phyloP scores from a whole-genome alignment of 768 basidiomycete genomes.

The Amanita phalloides region DNA sequence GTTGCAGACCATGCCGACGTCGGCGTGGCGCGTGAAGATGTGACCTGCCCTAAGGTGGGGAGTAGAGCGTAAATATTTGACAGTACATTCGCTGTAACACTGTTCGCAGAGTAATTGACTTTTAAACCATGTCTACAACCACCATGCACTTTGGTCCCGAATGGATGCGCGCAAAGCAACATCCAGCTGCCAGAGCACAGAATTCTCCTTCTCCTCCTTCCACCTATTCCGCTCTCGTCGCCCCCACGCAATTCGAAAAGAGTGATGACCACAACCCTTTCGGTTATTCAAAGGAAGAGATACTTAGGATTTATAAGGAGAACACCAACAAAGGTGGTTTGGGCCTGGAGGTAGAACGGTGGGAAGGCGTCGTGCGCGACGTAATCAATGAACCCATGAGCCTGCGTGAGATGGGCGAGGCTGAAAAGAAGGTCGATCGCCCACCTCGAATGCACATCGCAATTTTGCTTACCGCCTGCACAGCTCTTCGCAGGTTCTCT shows the following conservation, averaged over 20 bases:
- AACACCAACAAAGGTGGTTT: constrained; percentile 64
- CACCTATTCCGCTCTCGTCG: constrained; percentile 62
- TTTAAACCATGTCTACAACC: constrained; percentile 34
- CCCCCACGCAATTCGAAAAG: constrained; percentile 38
- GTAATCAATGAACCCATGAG: constrained; percentile 60
- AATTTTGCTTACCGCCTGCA: constrained; percentile 15
- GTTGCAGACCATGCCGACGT: constrained; percentile 69
- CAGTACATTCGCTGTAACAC: not conserved
- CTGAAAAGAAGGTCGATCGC: constrained; percentile 75
- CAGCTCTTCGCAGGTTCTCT: constrained; percentile 76
- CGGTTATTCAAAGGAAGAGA: constrained; percentile 77
- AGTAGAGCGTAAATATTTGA: constrained; percentile 2
- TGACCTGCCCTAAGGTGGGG: constrained; percentile 30
- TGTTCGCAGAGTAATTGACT: constrained; percentile 4
- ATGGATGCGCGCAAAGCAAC: constrained; percentile 83
- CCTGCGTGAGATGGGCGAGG: constrained; percentile 69
- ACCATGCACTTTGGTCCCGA: constrained; percentile 89
- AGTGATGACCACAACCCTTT: constrained; percentile 69
- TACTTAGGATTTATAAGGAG: constrained; percentile 76
- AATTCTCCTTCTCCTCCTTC: constrained; percentile 56
- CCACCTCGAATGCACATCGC: constrained; percentile 11
- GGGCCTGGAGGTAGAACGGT: constrained; percentile 78
- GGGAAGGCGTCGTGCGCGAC: constrained; percentile 84
- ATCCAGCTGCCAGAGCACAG: constrained; percentile 39
- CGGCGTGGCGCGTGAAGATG: constrained; percentile 63